These are phyloP conservation scores for Pseudohalonectria lignicola DNA, from an alignment of 2,329 filamentous ascomycete genomes.

Conservation along the genomic window DNA sequence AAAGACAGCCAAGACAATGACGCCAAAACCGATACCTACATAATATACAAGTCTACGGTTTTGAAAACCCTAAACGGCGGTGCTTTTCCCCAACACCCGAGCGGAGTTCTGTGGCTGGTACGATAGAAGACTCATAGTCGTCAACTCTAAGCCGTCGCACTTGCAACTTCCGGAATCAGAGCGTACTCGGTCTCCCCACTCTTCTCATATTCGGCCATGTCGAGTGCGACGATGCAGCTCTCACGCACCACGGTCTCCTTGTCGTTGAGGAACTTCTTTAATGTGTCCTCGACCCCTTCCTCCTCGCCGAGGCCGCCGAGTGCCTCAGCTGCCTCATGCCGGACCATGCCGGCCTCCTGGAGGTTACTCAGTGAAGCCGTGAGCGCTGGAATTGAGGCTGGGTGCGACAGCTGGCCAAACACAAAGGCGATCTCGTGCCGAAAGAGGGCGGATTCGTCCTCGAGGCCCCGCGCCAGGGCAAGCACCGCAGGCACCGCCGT, in stretches of 20 bases:
- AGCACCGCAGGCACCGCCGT: constrained; percentile 81
- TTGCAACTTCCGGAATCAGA: constrained; percentile 57
- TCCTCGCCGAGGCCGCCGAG: constrained; percentile 90
- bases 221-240: constrained; percentile 86
- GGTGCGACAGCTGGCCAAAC: constrained; percentile 91
- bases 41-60: no score
- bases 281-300: constrained; percentile 77
- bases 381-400: constrained; percentile 89
- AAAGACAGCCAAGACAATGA: no score
- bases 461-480: constrained; percentile 75
- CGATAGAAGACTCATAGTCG: constrained; percentile 3
- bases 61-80: no score
- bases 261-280: constrained; percentile 79
- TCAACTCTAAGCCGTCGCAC: no score
- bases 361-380: constrained; percentile 66
- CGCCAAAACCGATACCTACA: no score
- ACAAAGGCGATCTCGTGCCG: constrained; percentile 97
- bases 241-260: constrained; percentile 89
- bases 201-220: constrained; percentile 97
- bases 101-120: no score
- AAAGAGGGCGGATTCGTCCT: constrained; percentile 83
- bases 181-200: constrained; percentile 85
- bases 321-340: constrained; percentile 94
- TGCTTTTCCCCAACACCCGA: no score
- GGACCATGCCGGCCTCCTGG: constrained; percentile 87